Percentiles rank a stretch among this genome's conserved stretches.
Conservation (phyloP, 345 rosid species). For the Eutrema japonicum region DNA sequence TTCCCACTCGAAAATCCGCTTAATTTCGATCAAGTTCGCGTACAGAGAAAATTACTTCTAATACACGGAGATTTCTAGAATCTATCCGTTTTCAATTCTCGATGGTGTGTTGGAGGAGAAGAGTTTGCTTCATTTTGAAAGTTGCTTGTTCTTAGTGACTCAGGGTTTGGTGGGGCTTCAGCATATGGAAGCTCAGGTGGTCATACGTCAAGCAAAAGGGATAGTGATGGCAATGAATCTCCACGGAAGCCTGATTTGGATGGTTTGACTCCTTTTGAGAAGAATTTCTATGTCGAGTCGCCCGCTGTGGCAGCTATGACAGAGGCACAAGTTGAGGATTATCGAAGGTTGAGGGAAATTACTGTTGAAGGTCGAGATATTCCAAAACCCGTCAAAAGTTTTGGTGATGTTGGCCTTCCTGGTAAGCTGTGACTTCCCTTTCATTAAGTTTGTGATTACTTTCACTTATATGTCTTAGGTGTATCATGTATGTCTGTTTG, state of each 20-base stretch:
- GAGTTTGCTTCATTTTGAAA: constrained; percentile 33
- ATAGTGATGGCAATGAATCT: constrained; percentile 53
- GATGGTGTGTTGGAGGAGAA: constrained; percentile 7
- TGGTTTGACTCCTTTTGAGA: constrained; percentile 92
- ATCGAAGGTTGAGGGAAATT: constrained; percentile 72
- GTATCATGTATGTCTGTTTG: background rate
- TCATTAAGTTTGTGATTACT: background rate
- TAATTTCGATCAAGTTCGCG: background rate
- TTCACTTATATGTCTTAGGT: background rate
- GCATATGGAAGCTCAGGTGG: constrained; percentile 55
- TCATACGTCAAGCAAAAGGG: constrained; percentile 51
- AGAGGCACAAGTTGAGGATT: constrained; percentile 77
- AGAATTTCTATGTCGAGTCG: constrained; percentile 91
- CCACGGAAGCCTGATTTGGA: constrained; percentile 83
- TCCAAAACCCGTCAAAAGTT: constrained; percentile 90
- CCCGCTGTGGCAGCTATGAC: constrained; percentile 84
- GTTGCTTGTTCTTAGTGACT: constrained; percentile 60
- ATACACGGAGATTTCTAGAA: background rate
- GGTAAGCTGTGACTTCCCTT: constrained; percentile 49
- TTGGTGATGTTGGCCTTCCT: constrained; percentile 86
- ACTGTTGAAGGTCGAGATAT: constrained; percentile 94
- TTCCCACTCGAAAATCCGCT: background rate
- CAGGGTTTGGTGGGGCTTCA: constrained; percentile 92
- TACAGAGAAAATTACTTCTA: background rate
- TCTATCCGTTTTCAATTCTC: background rate